phyloP scores from a whole-genome alignment of 768 basidiomycete species.

The Lactarius indigo region DNA sequence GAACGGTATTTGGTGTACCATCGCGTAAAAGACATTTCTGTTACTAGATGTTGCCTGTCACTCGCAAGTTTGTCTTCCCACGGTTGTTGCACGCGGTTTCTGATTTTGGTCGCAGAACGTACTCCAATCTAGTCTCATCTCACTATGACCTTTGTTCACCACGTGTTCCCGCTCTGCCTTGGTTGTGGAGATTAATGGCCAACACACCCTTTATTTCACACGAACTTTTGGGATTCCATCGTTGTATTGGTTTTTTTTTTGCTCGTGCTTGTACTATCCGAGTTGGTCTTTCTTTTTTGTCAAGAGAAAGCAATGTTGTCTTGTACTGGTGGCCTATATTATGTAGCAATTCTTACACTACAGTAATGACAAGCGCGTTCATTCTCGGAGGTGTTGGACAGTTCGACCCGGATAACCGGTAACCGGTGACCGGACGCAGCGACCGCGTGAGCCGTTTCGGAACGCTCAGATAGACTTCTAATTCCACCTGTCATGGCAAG shows the following conservation, averaged over 20 bases:
- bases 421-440: too few species aligned
- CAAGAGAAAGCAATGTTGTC: neutral
- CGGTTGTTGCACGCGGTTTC: neutral
- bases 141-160: neutral
- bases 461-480: too few species aligned
- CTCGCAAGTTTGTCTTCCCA: neutral
- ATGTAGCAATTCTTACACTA: too few species aligned
- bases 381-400: too few species aligned
- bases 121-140: neutral
- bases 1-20: neutral
- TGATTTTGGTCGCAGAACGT: neutral
- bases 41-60: neutral
- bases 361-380: too few species aligned
- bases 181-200: neutral
- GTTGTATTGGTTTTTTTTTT: neutral
- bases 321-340: neutral
- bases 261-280: neutral
- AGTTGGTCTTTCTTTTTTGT: neutral
- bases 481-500: too few species aligned
- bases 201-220: neutral
- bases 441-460: too few species aligned
- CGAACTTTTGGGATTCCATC: neutral
- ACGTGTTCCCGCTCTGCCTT: neutral
- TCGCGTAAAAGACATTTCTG: neutral
- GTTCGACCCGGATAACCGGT: too few species aligned